Evolutionary conservation across 306 rosid species (phyloP), one percentile per base, ranked within the genome.

Genomic region (Trichosanthes cucumerina): DNA sequence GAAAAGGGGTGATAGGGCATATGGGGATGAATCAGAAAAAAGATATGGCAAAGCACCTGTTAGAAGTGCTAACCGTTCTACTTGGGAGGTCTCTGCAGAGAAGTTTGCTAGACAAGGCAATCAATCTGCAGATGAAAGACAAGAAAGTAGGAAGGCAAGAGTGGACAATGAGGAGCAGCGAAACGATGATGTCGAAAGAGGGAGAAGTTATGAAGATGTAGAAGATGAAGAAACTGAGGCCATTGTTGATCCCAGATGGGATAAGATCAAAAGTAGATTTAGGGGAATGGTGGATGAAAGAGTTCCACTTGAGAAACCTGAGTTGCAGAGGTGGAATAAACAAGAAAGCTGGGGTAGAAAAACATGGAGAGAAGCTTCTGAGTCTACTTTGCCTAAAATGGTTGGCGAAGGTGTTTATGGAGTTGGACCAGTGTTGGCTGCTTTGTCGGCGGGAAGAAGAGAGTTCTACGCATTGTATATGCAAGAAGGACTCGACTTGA

Each of bases 341-440:
- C 87, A 92, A 69, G 99, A 92, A 72, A 87, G 54, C 80, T 95
- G 97, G 97, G 97, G 91, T 46, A 88, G 86, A 75, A 89, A 86
- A 86, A 95, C 93, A 79, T 95, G 91, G 97, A 88, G 83, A 79
- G 99, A 92, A 89, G 97, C 96, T 41, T 85, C 90, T 19, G 89
- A 91, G 81, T 95, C 93, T 1, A 83, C 90, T 5, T 83, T 95
- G 64, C 97, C 99, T 34, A 92, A 83, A 85, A 84, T 90, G 88
- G 87, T 86, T 82, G 99, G 97, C 54, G 97, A 91, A 84, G 97
- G 96, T 50, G 85, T 95, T 77, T 95, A 92, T 79, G 99, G 97
- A 6, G 91, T 95, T 73, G 97, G 99, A 78, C 99, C 97, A 1
- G 96, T 95, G 85, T 87, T 92, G 89, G 99, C 99, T 78, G 96